Percentiles rank a stretch among this genome's conserved stretches.
These are phyloP conservation scores for Alternaria sp. DNA, from an alignment of 2,329 filamentous ascomycete genomes.

Conservation along the genomic window DNA sequence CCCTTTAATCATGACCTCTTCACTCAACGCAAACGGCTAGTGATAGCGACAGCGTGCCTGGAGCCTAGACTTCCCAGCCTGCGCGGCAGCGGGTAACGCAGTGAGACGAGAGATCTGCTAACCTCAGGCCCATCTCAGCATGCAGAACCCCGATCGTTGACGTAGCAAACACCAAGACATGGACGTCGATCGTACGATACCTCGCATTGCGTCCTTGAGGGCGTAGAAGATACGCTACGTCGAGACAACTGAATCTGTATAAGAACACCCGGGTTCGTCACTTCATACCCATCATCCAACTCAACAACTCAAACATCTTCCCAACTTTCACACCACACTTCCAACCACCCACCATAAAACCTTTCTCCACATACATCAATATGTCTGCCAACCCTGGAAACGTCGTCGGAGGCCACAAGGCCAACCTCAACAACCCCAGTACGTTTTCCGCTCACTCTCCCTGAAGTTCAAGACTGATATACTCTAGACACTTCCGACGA, in stretches of 20 bases:
- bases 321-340: not conserved
- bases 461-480: not conserved
- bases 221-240: not conserved
- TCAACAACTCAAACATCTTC: not conserved
- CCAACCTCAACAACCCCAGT: slow-evolving; percentile 63
- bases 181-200: slow-evolving; percentile 3
- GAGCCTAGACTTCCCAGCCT: not conserved
- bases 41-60: not conserved
- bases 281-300: not conserved
- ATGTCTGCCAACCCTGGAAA: slow-evolving; percentile 59
- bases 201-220: not conserved
- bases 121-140: not conserved
- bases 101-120: not conserved
- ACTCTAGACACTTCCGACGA: slow-evolving; percentile 57
- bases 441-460: not conserved
- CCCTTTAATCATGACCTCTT: not conserved
- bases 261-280: not conserved
- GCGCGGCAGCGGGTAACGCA: not conserved
- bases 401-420: slow-evolving; percentile 65
- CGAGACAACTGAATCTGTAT: not conserved
- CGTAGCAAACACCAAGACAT: slow-evolving; percentile 3
- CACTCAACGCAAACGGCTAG: slow-evolving; percentile 5
- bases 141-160: slow-evolving; percentile 11
- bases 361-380: slow-evolving; percentile 1
- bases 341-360: not conserved